Conservation (phyloP, 1,139 yeast species). For the Debaryomycetaceae sp. region DNA sequence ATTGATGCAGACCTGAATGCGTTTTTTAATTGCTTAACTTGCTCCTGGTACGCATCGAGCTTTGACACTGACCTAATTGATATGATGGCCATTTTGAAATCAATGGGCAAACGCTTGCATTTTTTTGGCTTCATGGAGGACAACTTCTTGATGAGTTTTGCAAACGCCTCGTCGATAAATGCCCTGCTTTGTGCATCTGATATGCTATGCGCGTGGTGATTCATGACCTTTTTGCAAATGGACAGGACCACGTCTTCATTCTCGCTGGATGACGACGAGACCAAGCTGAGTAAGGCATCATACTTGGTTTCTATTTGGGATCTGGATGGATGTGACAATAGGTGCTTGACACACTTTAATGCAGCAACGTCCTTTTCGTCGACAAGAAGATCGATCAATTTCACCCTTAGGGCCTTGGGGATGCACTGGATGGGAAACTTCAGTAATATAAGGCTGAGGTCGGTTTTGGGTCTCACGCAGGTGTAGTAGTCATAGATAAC, state of each 20-base stretch:
- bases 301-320: conserved; percentile 46
- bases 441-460: too few species aligned
- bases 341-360: conserved; percentile 21
- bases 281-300: conserved; percentile 17
- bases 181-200: conserved; percentile 16
- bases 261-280: conserved; percentile 13
- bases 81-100: conserved; percentile 1
- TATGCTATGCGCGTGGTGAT: conserved; percentile 18
- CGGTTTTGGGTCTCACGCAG: too few species aligned
- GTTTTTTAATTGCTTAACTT: background rate
- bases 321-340: conserved; percentile 44
- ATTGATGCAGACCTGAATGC: too few species aligned
- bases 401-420: conserved; percentile 33
- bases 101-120: background rate
- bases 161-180: conserved; percentile 14
- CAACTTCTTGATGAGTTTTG: conserved; percentile 9
- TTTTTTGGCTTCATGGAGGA: background rate
- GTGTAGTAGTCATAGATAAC: too few species aligned
- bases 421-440: conserved; percentile 49
- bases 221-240: conserved; percentile 27
- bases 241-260: conserved; percentile 12
- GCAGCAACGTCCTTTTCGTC: conserved; percentile 1
- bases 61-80: too few species aligned
- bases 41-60: too few species aligned
- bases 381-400: conserved; percentile 1